Evolutionary conservation across 1,284 basidiomycete species (phyloP), one percentile per base, ranked within the genome.

Genomic region (Sanghuangporus sanghuang): DNA sequence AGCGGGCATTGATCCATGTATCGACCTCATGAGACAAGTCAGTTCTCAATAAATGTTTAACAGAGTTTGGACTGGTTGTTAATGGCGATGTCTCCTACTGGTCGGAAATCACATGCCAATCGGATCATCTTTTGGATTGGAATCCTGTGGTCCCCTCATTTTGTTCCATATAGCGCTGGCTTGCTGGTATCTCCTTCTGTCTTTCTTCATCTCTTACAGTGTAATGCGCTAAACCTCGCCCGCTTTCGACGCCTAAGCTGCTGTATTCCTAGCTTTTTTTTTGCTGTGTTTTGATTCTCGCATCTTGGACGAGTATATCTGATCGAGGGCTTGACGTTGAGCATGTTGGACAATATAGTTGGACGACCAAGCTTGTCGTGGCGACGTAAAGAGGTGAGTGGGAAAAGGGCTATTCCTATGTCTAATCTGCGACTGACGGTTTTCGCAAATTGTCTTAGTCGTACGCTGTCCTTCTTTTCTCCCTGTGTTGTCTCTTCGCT

Each of bases 401-500:
- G 16, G 2, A 4, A 5, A 27, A 23, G 16, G n/a, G 61, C 54
- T 16, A 14, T 9, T 23, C 56, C 55, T 49, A 21, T 57, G n/a
- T 21, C 55, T 9, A 16, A n/a, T 36, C 7, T 12, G 50, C 14
- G 27, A 27, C 53, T 23, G 16, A 53, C 9, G 12, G 4, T 23
- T 6, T 16, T 11, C 32, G 44, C 38, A 32, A 40, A 21, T 57
- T 23, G 56, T 40, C 35, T 36, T 69, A 93, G 90, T 89, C 93
- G 66, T 87, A 94, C 72, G 81, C 96, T 53, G 90, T 96, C 69
- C 83, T 97, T 66, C 73, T 93, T 73, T 96, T 98, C 77, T 97
- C 95, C 92, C 70, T 90, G 61, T 94, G 89, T 85, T 77, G 90
- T 39, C 85, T 98, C 60, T 72, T 84, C 48, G 79, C 83, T 27